Evolutionary conservation across 2,329 filamentous ascomycete species (phyloP).

Genomic region (Dactylellina leptospora): DNA sequence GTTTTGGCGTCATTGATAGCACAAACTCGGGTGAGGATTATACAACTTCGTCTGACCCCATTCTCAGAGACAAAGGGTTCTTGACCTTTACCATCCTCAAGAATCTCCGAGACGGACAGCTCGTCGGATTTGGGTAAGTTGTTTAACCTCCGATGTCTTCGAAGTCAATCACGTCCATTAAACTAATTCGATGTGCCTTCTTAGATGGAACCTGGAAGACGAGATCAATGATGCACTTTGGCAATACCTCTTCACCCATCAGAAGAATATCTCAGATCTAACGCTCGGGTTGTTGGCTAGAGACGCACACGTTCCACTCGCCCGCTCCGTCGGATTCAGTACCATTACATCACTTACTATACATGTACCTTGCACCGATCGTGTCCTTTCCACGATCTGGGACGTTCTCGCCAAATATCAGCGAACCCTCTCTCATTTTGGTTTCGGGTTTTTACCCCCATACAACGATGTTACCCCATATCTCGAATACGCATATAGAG

Average conservation of each 20-base stretch:
- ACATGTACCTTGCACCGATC: too few species aligned
- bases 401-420: not conserved
- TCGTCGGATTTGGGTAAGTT: constrained; percentile 12
- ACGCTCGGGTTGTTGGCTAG: too few species aligned
- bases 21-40: not conserved
- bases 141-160: not conserved
- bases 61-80: not conserved
- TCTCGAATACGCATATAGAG: not conserved
- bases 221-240: too few species aligned
- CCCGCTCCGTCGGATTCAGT: too few species aligned
- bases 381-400: too few species aligned
- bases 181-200: not conserved
- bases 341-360: too few species aligned
- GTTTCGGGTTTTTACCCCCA: not conserved
- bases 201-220: too few species aligned
- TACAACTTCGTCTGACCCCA: not conserved
- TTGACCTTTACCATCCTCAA: not conserved
- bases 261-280: too few species aligned
- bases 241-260: too few species aligned
- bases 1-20: too few species aligned
- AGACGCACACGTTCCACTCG: too few species aligned
- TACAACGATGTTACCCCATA: not conserved
- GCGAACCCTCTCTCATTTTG: not conserved
- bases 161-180: too few species aligned
- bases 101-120: not conserved